Base-by-base conservation (phyloP, 805 yeast genomes). In the Candida dajiaensis region DNA sequence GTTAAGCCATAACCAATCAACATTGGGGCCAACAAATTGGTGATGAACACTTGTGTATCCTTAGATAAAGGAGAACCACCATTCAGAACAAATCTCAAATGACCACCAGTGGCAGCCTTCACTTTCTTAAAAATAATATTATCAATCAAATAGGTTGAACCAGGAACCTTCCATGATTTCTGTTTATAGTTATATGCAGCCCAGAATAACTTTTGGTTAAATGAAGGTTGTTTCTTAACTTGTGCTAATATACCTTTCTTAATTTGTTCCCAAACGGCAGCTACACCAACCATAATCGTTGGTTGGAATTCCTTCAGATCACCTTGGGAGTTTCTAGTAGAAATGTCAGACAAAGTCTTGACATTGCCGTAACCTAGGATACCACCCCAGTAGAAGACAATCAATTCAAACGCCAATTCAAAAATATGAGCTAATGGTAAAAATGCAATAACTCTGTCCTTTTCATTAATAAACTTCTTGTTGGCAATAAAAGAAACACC, bases 241-340 rank as follows among this genome's bases (percentile, higher is more conserved):
- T 90, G 89, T 46, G 78, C 78, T 48, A 88, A 50, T 49, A 94
- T 85, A 49, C 99, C 99, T 73, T 94, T 94, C 67, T 90, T 85
- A 50, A 94, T 88, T 35, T 85, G 76, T 73, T 94, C 99, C 96
- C 97, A 94, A 44, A 94, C 97, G 5, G 98, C 96, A 16, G 97
- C 97, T 47, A 94, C 99, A 67, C 97, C 99, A 54, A 89, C 97
- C 96, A 94, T 86, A 56, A 90, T 69, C 6, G 97, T 86, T 49
- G 99, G 99, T 65, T 81, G 76, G 69, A 89, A 86, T 61, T 85
- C 86, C 47, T 75, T 78, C 72, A 94, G 78, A 66, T 94, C 99
- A 60, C 97, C 92, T 47, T 77, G 70, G 72, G 96, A 89, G 70
- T 94, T 86, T 59, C 78, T 81, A 62, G 86, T 80, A 2, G 95